A percentile compares a stretch with the other conserved stretches of the same genome.
Evolutionary conservation across 768 basidiomycete genomes (phyloP).

Genomic region (Xerocomellus intermedius): DNA sequence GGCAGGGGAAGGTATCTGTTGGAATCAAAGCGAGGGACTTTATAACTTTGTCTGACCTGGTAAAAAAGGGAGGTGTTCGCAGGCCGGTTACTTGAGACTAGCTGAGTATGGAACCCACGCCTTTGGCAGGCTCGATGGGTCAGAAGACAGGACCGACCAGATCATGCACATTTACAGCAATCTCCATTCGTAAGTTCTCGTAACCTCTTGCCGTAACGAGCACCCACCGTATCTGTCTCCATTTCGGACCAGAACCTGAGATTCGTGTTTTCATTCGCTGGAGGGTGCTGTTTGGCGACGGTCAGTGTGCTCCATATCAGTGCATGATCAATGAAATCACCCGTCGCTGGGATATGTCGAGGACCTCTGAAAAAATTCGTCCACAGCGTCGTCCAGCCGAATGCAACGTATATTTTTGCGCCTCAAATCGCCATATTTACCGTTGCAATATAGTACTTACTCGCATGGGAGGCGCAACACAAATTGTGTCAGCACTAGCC

Average conservation of each 20-base stretch:
- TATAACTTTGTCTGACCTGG: conserved; percentile 32
- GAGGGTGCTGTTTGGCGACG: neutral
- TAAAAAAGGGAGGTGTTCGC: conserved; percentile 19
- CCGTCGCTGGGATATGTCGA: conserved; percentile 11
- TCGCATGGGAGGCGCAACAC: conserved; percentile 3
- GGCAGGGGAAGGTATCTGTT: conserved; percentile 16
- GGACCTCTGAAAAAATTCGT: neutral
- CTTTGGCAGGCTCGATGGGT: conserved; percentile 29
- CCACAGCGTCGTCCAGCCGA: conserved; percentile 1
- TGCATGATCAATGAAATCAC: conserved; percentile 28
- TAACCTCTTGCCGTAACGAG: conserved; percentile 28
- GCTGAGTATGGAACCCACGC: conserved; percentile 33
- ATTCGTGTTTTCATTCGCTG: conserved; percentile 22
- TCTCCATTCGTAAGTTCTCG: conserved; percentile 27
- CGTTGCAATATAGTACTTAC: neutral
- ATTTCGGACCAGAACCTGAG: conserved; percentile 26
- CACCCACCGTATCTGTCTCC: conserved; percentile 26
- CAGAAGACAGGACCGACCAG: conserved; percentile 30
- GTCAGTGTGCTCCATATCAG: conserved; percentile 19
- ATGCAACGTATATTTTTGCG: neutral
- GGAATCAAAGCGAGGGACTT: conserved; percentile 18
- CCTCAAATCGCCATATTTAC: conserved; percentile 2
- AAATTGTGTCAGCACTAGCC: conserved; percentile 8
- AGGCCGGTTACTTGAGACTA: conserved; percentile 22
- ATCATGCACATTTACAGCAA: conserved; percentile 29